A percentile compares a stretch with the other conserved stretches of the same genome.
These are phyloP conservation scores for Acorus gramineus DNA, from an alignment of 106 monocot genomes.

Conservation along the genomic window DNA sequence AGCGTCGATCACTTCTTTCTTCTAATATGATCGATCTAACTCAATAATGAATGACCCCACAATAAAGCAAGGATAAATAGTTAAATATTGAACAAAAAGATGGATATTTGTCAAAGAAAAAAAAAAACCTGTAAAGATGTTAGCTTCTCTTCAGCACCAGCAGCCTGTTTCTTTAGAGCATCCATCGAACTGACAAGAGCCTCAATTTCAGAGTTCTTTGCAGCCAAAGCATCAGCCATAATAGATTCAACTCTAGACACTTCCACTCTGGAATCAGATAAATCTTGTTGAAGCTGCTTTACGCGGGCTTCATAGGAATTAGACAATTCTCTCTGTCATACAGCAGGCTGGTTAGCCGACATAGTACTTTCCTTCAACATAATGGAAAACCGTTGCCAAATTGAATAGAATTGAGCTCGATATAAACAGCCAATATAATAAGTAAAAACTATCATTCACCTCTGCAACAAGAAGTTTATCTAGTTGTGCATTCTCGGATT, in stretches of 20 bases:
- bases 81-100: too few relatives aligned
- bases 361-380: not conserved
- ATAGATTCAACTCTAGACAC: conserved; percentile 55
- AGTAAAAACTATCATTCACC: conserved; percentile 31
- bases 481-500: conserved; percentile 88
- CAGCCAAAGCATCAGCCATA: conserved; percentile 71
- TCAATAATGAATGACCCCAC: too few relatives aligned
- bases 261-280: conserved; percentile 61
- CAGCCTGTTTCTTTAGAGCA: conserved; percentile 59
- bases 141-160: conserved; percentile 68
- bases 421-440: not conserved
- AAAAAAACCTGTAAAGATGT: conserved; percentile 64
- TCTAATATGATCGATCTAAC: too few relatives aligned
- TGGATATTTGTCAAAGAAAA: not conserved
- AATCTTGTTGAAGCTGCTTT: conserved; percentile 80
- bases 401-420: conserved; percentile 1
- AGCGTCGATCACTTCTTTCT: too few relatives aligned
- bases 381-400: not conserved
- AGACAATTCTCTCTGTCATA: conserved; percentile 60
- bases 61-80: too few relatives aligned
- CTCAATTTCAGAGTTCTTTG: conserved; percentile 89
- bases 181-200: conserved; percentile 60
- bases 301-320: conserved; percentile 69
- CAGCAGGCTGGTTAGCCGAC: not conserved
- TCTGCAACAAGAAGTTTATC: conserved; percentile 94